These are phyloP conservation scores for Favolaschia claudopus DNA, from an alignment of 768 basidiomycete species.

Conservation along the genomic window DNA sequence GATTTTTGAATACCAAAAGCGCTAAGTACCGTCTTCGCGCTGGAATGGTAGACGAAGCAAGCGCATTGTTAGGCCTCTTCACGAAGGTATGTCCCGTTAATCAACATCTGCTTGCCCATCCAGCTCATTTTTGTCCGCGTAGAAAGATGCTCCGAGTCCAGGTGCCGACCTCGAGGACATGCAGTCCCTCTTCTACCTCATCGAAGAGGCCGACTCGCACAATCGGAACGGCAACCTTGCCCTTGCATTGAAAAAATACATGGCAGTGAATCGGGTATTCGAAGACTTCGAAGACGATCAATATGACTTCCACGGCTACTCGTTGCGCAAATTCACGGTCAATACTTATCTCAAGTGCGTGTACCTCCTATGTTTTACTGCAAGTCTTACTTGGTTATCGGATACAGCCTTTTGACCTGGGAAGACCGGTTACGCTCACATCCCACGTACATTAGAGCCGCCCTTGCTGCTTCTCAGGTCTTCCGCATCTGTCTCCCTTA, in stretches of 20 bases:
- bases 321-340: conserved; percentile 86
- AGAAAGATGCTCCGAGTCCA: conserved; percentile 88
- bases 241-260: conserved; percentile 87
- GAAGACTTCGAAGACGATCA: conserved; percentile 93
- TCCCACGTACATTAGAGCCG: conserved; percentile 77
- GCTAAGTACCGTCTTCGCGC: conserved; percentile 91
- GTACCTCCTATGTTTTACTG: background rate
- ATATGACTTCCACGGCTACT: conserved; percentile 97
- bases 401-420: conserved; percentile 75
- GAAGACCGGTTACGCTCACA: conserved; percentile 83
- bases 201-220: conserved; percentile 82
- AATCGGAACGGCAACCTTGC: conserved; percentile 68
- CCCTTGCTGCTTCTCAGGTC: conserved; percentile 75
- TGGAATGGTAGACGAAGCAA: conserved; percentile 81
- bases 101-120: background rate
- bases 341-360: conserved; percentile 86
- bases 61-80: conserved; percentile 80
- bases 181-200: conserved; percentile 90
- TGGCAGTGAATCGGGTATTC: conserved; percentile 81
- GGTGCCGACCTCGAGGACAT: conserved; percentile 90
- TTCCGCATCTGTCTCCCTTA: conserved; percentile 1
- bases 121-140: conserved; percentile 11
- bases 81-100: conserved; percentile 72
- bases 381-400: conserved; percentile 11
- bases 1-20: conserved; percentile 92